These are phyloP conservation scores for Cryptomeria japonica DNA, from an alignment of 75 land plant genomes.

Conservation along the genomic window DNA sequence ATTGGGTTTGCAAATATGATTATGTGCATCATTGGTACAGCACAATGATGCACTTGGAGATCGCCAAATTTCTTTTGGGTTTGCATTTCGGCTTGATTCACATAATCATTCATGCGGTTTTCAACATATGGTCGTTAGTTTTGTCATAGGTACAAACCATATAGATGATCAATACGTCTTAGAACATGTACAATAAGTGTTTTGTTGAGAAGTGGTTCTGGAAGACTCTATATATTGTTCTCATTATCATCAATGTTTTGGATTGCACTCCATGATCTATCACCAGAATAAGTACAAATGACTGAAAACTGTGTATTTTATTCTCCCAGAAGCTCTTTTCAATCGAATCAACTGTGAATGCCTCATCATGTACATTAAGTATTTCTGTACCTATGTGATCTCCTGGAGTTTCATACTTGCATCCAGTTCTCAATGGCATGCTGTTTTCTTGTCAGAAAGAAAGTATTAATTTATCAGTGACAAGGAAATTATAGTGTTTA, in stretches of 20 bases:
- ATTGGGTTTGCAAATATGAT: background rate
- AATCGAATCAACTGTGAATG: too few relatives aligned
- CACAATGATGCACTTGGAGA: too few relatives aligned
- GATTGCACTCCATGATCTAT: background rate
- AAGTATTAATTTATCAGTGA: background rate
- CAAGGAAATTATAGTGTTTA: background rate
- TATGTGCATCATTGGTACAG: background rate
- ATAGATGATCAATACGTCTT: background rate
- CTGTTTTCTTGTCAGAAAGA: background rate
- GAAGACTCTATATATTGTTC: background rate
- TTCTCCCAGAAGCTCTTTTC: background rate
- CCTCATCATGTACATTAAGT: background rate
- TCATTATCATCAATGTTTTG: background rate
- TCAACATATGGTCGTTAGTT: background rate
- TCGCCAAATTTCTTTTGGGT: background rate
- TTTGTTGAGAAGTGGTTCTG: background rate
- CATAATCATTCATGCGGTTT: background rate
- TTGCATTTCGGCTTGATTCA: background rate
- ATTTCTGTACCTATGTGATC: background rate
- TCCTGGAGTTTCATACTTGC: background rate
- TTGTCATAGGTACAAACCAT: background rate
- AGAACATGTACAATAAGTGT: background rate
- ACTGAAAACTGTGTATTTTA: background rate
- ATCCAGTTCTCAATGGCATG: background rate
- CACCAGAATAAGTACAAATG: background rate